These are phyloP conservation scores for Aphanocladium album DNA, from an alignment of 2,329 filamentous ascomycete species.

Conservation along the genomic window DNA sequence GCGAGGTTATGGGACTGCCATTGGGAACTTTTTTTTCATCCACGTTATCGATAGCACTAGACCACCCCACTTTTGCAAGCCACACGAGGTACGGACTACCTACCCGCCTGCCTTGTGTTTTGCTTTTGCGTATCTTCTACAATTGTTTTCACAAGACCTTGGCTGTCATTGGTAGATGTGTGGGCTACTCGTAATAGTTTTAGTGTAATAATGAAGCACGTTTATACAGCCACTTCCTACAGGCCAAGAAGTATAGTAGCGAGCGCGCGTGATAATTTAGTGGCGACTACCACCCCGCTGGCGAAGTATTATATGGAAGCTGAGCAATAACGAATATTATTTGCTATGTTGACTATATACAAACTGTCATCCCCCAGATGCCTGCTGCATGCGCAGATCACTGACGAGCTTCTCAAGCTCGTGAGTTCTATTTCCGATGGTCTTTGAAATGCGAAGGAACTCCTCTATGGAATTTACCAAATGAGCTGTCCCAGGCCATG, in stretches of 20 bases:
- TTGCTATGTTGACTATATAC: background rate
- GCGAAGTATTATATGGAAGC: background rate
- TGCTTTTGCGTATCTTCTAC: too few species aligned
- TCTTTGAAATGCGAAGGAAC: slow-evolving; percentile 48
- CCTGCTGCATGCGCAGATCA: slow-evolving; percentile 24
- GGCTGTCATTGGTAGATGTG: too few species aligned
- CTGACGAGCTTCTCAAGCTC: slow-evolving; percentile 35
- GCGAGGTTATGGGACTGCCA: background rate
- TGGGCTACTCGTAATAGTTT: too few species aligned
- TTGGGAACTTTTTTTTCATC: slow-evolving; percentile 8
- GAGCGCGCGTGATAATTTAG: background rate
- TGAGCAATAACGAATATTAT: background rate
- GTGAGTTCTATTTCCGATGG: slow-evolving; percentile 40
- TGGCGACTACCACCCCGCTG: background rate
- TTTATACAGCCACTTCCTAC: too few species aligned
- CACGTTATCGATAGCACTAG: slow-evolving; percentile 6
- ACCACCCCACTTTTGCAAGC: background rate
- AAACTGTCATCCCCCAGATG: background rate
- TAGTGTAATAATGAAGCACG: too few species aligned
- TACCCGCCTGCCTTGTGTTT: too few species aligned
- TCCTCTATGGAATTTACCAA: slow-evolving; percentile 50
- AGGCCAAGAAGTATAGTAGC: background rate
- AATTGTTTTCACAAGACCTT: too few species aligned
- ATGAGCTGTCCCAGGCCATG: slow-evolving; percentile 38
- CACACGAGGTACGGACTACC: too few species aligned